These are phyloP conservation scores for Fraxinus platypoda DNA, from an alignment of 305 asterid genomes.

Conservation along the genomic window DNA sequence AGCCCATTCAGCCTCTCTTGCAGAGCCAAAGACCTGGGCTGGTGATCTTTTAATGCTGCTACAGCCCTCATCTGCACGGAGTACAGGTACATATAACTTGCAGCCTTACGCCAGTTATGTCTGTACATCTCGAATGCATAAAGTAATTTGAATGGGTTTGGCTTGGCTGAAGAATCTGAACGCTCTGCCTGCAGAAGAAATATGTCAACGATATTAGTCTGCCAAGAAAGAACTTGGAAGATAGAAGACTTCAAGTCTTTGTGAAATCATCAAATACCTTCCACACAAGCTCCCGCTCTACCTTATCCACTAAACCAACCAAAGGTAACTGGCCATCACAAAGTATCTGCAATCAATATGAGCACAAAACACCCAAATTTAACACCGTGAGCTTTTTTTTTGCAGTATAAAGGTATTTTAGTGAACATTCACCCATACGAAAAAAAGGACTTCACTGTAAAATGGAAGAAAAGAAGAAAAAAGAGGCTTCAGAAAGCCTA, in stretches of 20 bases:
- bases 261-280: slow-evolving; percentile 57
- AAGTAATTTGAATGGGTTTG: slow-evolving; percentile 82
- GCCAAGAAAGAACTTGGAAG: slow-evolving; percentile 17
- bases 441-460: background rate
- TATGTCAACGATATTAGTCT: slow-evolving; percentile 17
- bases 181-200: slow-evolving; percentile 81
- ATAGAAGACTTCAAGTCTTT: slow-evolving; percentile 13
- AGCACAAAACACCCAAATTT: slow-evolving; percentile 3
- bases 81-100: slow-evolving; percentile 68
- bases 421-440: background rate
- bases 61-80: slow-evolving; percentile 69
- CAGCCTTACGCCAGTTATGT: slow-evolving; percentile 96
- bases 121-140: slow-evolving; percentile 91
- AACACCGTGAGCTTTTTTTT: background rate
- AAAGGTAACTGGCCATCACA: slow-evolving; percentile 94
- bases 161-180: slow-evolving; percentile 76
- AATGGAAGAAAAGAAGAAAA: background rate
- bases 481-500: slow-evolving; percentile 5
- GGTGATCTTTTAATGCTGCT: slow-evolving; percentile 64
- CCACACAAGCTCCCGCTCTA: slow-evolving; percentile 93
- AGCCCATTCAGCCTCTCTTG: slow-evolving; percentile 89
- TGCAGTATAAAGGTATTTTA: slow-evolving; percentile 21
- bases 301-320: slow-evolving; percentile 87
- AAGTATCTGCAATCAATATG: slow-evolving; percentile 59
- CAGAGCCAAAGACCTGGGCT: slow-evolving; percentile 54